A percentile compares a stretch with the other conserved stretches of the same genome.
Evolutionary conservation across 140 eudicot genomes (phyloP).

Genomic region (Erigeron philadelphicus): DNA sequence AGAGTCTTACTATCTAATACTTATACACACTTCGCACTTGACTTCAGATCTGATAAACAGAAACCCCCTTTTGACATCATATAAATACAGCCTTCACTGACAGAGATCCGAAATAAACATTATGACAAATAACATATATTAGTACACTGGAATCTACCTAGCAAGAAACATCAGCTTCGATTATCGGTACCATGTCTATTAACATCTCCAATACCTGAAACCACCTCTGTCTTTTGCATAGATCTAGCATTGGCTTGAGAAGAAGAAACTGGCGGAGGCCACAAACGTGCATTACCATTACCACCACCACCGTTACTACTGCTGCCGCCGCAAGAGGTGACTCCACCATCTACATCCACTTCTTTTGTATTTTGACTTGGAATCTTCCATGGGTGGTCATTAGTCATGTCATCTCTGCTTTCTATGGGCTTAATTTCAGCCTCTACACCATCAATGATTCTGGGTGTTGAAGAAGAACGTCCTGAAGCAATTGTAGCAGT

Average conservation of each 20-base stretch:
- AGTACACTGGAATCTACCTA: not conserved
- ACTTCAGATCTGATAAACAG: no score
- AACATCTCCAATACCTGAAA: slow-evolving; percentile 26
- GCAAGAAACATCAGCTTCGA: slow-evolving; percentile 24
- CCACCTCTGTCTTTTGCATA: slow-evolving; percentile 28
- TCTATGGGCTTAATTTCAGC: slow-evolving; percentile 41
- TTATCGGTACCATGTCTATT: slow-evolving; percentile 33
- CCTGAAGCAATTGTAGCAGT: slow-evolving; percentile 78
- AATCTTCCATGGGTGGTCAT: slow-evolving; percentile 44
- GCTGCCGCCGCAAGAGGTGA: slow-evolving; percentile 21
- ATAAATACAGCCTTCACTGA: slow-evolving; percentile 10
- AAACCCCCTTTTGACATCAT: not conserved
- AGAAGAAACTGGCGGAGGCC: slow-evolving; percentile 35
- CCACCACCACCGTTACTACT: slow-evolving; percentile 17
- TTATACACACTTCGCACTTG: no score
- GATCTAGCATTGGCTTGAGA: slow-evolving; percentile 30
- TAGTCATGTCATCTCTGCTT: slow-evolving; percentile 30
- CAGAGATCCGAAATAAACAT: slow-evolving; percentile 18
- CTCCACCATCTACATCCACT: slow-evolving; percentile 41
- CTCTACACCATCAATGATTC: slow-evolving; percentile 45
- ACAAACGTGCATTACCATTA: slow-evolving; percentile 23
- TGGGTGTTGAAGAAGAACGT: slow-evolving; percentile 52
- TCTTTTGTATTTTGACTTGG: slow-evolving; percentile 39
- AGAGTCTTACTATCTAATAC: no score
- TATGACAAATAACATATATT: not conserved